Evolutionary conservation across 352 stramenopile genomes (phyloP).

Genomic region (Pythium dissotocum): DNA sequence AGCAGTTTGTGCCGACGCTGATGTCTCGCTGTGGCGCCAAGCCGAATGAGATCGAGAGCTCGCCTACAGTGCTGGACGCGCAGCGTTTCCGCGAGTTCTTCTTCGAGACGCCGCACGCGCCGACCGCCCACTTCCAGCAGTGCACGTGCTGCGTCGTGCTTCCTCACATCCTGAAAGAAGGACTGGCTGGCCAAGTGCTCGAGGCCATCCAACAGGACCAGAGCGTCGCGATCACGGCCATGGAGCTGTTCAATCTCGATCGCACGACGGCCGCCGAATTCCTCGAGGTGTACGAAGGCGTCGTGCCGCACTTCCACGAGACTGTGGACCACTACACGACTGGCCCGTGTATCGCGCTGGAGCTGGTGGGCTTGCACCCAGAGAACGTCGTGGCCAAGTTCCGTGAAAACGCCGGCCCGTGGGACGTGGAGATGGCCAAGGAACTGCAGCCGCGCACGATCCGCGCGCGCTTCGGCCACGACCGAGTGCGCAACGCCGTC

Average conservation of each 20-base stretch:
- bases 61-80: conserved; percentile 49
- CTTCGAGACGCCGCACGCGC: conserved; percentile 50
- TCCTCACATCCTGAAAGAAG: conserved; percentile 91
- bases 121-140: conserved; percentile 81
- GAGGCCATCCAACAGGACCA: conserved; percentile 69
- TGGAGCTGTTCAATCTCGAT: conserved; percentile 90
- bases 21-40: conserved; percentile 44
- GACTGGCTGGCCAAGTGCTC: conserved; percentile 77
- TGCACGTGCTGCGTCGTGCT: conserved; percentile 93
- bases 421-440: conserved; percentile 92
- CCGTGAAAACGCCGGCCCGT: conserved; percentile 84
- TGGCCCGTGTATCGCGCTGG: conserved; percentile 88
- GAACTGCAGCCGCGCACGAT: conserved; percentile 90
- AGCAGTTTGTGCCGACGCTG: conserved; percentile 50
- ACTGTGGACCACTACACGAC: conserved; percentile 89
- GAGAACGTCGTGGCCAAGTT: conserved; percentile 71
- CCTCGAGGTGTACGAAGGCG: conserved; percentile 89
- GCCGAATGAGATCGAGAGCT: conserved; percentile 49
- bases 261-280: conserved; percentile 89
- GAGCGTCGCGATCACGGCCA: conserved; percentile 81
- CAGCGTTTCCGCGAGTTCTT: conserved; percentile 65
- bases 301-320: conserved; percentile 91
- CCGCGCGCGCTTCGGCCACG: conserved; percentile 86
- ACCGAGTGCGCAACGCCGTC: conserved; percentile 89
- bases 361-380: conserved; percentile 71